Conservation (phyloP, 2,329 filamentous ascomycete species). For the Fusarium sp. region DNA sequence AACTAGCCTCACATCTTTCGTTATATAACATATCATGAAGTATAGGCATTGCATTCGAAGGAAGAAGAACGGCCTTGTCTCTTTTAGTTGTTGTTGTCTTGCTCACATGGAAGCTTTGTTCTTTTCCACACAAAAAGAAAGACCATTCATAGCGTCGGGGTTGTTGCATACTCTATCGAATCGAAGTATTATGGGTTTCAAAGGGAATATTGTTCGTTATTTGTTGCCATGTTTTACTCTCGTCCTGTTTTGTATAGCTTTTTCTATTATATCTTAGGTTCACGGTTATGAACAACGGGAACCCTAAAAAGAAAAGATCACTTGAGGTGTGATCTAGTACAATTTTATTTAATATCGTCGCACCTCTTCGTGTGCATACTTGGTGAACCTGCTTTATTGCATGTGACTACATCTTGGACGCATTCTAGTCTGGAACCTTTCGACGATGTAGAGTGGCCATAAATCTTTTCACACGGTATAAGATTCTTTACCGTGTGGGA, state of each 20-base stretch:
- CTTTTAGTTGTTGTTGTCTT: conserved; percentile 16
- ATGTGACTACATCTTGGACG: too few species aligned
- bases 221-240: background rate
- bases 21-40: conserved; percentile 40
- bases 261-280: conserved; percentile 42
- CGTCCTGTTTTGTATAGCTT: conserved; percentile 27
- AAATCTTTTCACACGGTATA: too few species aligned
- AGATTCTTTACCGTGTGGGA: too few species aligned
- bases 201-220: conserved; percentile 27
- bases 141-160: conserved; percentile 46
- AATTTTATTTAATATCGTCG: background rate
- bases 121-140: conserved; percentile 35
- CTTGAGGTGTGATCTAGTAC: conserved; percentile 17
- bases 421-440: too few species aligned
- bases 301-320: conserved; percentile 33
- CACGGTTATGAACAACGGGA: conserved; percentile 42
- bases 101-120: conserved; percentile 26
- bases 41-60: conserved; percentile 29
- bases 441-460: too few species aligned
- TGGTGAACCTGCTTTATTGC: background rate
- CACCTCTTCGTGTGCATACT: background rate
- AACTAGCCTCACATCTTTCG: conserved; percentile 14
- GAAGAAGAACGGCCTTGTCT: conserved; percentile 30
- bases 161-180: conserved; percentile 36
- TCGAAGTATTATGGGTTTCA: conserved; percentile 17